These are phyloP conservation scores for Magnaporthiopsis rhizophila DNA, from an alignment of 2,329 filamentous ascomycete genomes.

Conservation along the genomic window DNA sequence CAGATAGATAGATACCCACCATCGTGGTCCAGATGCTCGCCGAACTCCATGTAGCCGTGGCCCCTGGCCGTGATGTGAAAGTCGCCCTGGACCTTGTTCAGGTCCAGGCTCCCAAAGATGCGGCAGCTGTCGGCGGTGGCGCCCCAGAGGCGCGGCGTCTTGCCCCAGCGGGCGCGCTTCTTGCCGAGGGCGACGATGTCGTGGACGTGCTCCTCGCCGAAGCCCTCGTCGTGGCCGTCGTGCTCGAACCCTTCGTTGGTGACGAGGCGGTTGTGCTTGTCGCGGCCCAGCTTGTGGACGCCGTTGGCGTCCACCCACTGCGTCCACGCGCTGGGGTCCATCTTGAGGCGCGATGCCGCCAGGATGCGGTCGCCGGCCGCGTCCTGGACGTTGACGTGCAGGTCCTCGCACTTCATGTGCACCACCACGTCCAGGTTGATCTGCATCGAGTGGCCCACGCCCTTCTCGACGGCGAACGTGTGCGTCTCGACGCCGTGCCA, in stretches of 20 bases:
- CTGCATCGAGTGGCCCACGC: slow-evolving; percentile 77
- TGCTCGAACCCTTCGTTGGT: slow-evolving; percentile 52
- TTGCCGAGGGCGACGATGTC: slow-evolving; percentile 72
- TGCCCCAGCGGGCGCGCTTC: slow-evolving; percentile 59
- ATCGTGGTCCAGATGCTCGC: slow-evolving; percentile 71
- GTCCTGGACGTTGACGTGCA: slow-evolving; percentile 98
- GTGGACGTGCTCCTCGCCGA: slow-evolving; percentile 76
- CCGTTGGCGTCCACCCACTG: slow-evolving; percentile 72
- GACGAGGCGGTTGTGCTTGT: slow-evolving; percentile 44
- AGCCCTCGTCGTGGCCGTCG: slow-evolving; percentile 53
- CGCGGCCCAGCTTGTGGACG: slow-evolving; percentile 51
- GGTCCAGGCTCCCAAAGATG: slow-evolving; percentile 79
- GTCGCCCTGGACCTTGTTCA: slow-evolving; percentile 96
- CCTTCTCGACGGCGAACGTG: slow-evolving; percentile 89
- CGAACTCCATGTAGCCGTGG: slow-evolving; percentile 84
- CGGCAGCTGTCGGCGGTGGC: slow-evolving; percentile 62
- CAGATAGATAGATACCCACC: slow-evolving; percentile 40
- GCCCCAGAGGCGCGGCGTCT: slow-evolving; percentile 62
- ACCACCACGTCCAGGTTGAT: slow-evolving; percentile 95
- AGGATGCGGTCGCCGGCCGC: slow-evolving; percentile 87
- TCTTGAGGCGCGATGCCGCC: slow-evolving; percentile 64
- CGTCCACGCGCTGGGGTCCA: slow-evolving; percentile 71
- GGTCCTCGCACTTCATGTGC: slow-evolving; percentile 74
- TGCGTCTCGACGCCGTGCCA: slow-evolving; percentile 78
- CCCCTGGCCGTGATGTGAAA: slow-evolving; percentile 95